Base-by-base conservation (phyloP, 495 filamentous ascomycete genomes). In the Penicillium subrubescens region DNA sequence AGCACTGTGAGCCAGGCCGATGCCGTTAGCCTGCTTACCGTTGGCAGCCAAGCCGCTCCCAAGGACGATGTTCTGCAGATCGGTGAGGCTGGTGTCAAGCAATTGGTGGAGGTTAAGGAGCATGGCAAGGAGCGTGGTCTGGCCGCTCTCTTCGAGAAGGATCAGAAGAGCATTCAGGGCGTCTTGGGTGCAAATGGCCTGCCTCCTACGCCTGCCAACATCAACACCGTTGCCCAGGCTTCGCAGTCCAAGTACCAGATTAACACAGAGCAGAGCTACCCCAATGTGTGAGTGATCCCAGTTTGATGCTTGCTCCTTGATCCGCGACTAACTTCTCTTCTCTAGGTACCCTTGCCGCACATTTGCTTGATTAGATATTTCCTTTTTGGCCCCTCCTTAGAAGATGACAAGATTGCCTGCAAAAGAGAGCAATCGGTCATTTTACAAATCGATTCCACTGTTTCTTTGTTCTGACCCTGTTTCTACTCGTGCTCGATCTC, bases 1-100 rank as follows among this genome's bases (percentile, higher is more conserved):
- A 93, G 90, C 69, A 86, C 90, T 35, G 87, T 99, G 58, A 89
- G 79, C 52, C 95, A 97, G 81, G 88, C 85, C 19, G 90, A 98
- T 80, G 89, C 92, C 27, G 94, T 94, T 23, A 89, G 88, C 5
- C 86, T 98, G 63, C 83, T 99, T 64, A 89, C 83, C 25, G 90
- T 98, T 14, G 95, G 96, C 35, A 96, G 88, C 76, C 87, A 87
- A 62, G 89, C 86, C n/a, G 79, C 78, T 8, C 93, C 95, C 4
- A 93, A 90, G 72, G 90, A 93, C 55, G 89, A 93, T 66, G 74
- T 87, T 44, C 71, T 88, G 51, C 83, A 93, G 71, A 84, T 96
- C 68, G 96, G 95, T 57, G 89, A 96, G 67, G 92, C 87, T 12
- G 95, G 95, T 15, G 76, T 77, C 67, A 91, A 94, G 81, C 88